Base-by-base conservation (phyloP, 2,329 filamentous ascomycete genomes). In the Sporothrix variecibatus region DNA sequence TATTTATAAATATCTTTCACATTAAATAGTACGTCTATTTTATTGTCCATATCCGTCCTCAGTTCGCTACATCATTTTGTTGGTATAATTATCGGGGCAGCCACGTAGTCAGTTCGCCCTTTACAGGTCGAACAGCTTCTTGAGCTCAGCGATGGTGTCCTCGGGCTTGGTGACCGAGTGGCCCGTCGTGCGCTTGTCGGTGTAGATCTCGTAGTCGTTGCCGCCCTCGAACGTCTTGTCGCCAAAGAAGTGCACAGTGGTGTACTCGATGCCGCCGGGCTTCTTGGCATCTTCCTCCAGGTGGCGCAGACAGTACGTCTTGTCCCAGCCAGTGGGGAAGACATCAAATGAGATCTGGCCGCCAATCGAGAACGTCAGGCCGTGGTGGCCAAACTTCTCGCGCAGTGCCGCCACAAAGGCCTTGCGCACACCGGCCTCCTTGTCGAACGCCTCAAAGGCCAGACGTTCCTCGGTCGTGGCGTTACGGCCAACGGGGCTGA, bases 321-420 rank as follows among this genome's bases (percentile, higher is more conserved):
- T 99, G 86, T 99, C 96, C 96, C 96, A 99, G 80, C 96, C 96
- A 2, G 87, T 89, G 77, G 96, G 96, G 88, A 99, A 99, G 80
- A 98, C 93, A 81, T 99, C 96, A 83, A 99, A 99, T 75, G 95
- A 98, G 84, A 99, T 98, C 82, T 98, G 94, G 72, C 96, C 96
- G 79, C 96, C 96, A 79, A 99, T 97, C 76, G 94, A 95, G 87
- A 92, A 98, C 58, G 94, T 98, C 79, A 98, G 86, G 49, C 93
- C 94, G 76, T 94, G 86, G 82, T 97, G 90, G 1, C 90, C 88
- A 83, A 99, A 98, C 79, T 91, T 88, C 84, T 95, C 91, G 84
- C 90, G 92, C 80, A 98, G 86, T 76, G 87, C 89, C 77, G 87
- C 88, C 74, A 98, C 92, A 80, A 99, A 91, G 79, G 87, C 91